These are phyloP conservation scores for Huntiella omanensis DNA, from an alignment of 2,329 filamentous ascomycete species.

Conservation along the genomic window DNA sequence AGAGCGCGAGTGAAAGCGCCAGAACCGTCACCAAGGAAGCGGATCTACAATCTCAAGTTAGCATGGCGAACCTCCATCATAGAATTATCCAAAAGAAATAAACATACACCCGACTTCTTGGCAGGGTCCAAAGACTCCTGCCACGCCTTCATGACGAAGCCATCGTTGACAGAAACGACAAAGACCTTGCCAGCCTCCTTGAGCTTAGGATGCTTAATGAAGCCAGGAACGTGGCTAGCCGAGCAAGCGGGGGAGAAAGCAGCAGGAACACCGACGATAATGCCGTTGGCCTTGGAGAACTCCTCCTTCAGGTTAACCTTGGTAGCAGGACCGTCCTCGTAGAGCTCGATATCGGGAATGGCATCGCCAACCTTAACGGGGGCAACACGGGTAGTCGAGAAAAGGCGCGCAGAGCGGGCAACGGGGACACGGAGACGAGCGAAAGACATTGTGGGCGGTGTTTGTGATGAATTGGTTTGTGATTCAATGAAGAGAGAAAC, in stretches of 20 bases:
- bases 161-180: slow-evolving; percentile 82
- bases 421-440: slow-evolving; percentile 2
- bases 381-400: slow-evolving; percentile 42
- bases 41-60: slow-evolving; percentile 39
- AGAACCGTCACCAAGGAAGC: slow-evolving; percentile 70
- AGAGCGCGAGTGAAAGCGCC: slow-evolving; percentile 67
- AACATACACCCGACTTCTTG: slow-evolving; percentile 54
- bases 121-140: slow-evolving; percentile 55
- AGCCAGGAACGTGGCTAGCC: slow-evolving; percentile 60
- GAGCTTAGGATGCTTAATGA: slow-evolving; percentile 60
- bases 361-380: slow-evolving; percentile 60
- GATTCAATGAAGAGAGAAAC: not conserved
- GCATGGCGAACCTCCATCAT: too few species aligned
- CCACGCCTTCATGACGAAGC: slow-evolving; percentile 94
- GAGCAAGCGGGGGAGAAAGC: slow-evolving; percentile 48
- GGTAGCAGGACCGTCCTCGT: slow-evolving; percentile 75
- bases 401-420: slow-evolving; percentile 18
- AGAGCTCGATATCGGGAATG: slow-evolving; percentile 59
- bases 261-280: slow-evolving; percentile 73
- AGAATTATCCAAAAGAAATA: not conserved
- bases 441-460: slow-evolving; percentile 5
- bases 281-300: slow-evolving; percentile 33
- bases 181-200: slow-evolving; percentile 70
- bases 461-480: not conserved
- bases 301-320: slow-evolving; percentile 75